Base-by-base conservation (phyloP, 768 basidiomycete genomes). In the Lanmaoa rubissima region DNA sequence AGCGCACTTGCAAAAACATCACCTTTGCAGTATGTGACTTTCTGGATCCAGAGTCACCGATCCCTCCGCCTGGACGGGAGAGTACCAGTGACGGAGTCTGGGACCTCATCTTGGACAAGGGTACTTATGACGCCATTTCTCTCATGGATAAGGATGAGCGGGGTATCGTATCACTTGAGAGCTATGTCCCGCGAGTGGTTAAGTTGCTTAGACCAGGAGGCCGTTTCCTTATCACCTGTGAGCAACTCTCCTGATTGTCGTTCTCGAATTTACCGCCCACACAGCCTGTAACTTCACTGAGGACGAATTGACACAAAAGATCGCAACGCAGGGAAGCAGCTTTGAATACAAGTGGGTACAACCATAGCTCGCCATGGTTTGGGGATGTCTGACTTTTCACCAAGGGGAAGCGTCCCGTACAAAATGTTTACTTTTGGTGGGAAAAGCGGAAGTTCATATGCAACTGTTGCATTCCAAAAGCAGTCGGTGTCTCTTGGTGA, bases 81-180 rank as follows among this genome's bases (percentile, higher is more conserved):
- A 24, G 24, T 4, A 36, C 47, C 1, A 42, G 52, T 19, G 59
- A 59, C 5, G 57, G 61, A 3, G 57, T 66, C 11, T 94, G 91
- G 91, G 88, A 92, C 65, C 72, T 92, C 7, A 66, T 93, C 16
- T 66, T 93, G 54, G 92, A 94, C 72, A 94, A 94, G 69, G 92
- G 92, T n/a, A 94, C 92, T 0, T 91, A 84, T 65, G 92, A 94
- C 64, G 90, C 92, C 6, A 92, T 93, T 48, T 87, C 90, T 0
- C 72, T 94, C 39, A 86, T 81, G 48, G 77, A 78, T 53, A 85
- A 82, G 65, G 83, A 86, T 41, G 76, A 72, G 6, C 62, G 69
- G 38, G 88, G 86, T 21, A 68, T 62, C 41, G 75, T 79, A 1
- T 85, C 86, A 2, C 80, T 80, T 0, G 71, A 76, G n/a, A 68